These are phyloP conservation scores for Protea cynaroides DNA, from an alignment of 164 flowering plant species.

Conservation along the genomic window DNA sequence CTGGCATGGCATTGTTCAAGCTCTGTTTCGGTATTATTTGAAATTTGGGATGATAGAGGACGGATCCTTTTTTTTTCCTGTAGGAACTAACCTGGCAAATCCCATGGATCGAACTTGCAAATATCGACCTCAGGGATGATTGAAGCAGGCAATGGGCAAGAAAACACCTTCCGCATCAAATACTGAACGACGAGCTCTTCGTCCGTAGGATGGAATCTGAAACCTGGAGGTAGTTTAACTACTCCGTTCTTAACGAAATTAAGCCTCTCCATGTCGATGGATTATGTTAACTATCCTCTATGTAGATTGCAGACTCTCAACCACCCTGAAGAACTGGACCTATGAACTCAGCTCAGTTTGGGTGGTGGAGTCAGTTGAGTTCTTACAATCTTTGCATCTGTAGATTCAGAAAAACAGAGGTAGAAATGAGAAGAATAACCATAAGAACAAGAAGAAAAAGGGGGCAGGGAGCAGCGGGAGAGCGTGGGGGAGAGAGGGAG, in stretches of 20 bases:
- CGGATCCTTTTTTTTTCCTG: no score
- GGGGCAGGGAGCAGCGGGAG: no score
- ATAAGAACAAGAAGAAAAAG: neutral
- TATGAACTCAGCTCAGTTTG: neutral
- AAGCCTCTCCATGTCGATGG: neutral
- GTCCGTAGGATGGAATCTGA: conserved; percentile 6
- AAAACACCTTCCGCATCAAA: conserved; percentile 1
- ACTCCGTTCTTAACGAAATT: conserved; percentile 1
- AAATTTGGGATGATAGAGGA: no score
- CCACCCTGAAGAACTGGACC: no score
- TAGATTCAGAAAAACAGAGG: no score
- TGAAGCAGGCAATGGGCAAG: neutral
- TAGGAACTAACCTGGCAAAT: conserved; percentile 5
- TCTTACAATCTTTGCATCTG: neutral
- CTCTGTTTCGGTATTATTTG: no score
- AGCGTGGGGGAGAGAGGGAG: neutral
- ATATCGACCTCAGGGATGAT: conserved; percentile 1
- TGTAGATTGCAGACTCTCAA: no score
- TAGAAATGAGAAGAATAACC: neutral
- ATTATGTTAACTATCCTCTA: no score
- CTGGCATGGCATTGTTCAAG: no score
- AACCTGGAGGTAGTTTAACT: neutral
- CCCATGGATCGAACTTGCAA: conserved; percentile 9
- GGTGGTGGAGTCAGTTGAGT: neutral
- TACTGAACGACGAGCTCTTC: conserved; percentile 1